Percentiles rank a stretch among this genome's conserved stretches.
Conservation (phyloP, 2,329 filamentous ascomycete species). For the Didymella exigua region DNA sequence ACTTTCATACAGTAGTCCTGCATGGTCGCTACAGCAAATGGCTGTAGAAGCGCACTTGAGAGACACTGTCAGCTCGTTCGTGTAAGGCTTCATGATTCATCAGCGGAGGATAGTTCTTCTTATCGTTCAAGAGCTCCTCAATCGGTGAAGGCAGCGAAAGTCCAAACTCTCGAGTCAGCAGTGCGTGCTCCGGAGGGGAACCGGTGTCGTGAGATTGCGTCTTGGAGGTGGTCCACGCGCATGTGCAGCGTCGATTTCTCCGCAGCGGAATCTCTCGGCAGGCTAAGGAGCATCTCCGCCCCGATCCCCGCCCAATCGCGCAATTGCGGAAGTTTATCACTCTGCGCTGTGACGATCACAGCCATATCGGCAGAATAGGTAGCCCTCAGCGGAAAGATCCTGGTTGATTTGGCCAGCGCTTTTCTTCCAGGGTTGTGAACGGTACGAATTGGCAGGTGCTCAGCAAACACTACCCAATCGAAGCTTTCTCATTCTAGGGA, state of each 20-base stretch:
- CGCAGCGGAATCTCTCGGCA: constrained; percentile 30
- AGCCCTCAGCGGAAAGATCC: constrained; percentile 3
- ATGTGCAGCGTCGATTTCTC: constrained; percentile 16
- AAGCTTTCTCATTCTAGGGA: constrained; percentile 2
- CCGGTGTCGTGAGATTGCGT: constrained; percentile 17
- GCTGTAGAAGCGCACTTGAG: constrained; percentile 23
- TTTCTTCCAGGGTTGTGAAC: constrained; percentile 2
- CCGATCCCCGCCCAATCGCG: constrained; percentile 22
- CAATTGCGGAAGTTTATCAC: constrained; percentile 14
- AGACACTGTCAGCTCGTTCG: constrained; percentile 33
- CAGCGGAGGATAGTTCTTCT: constrained; percentile 12
- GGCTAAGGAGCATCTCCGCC: constrained; percentile 17
- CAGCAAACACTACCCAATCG: constrained; percentile 9
- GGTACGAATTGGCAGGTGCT: constrained; percentile 14
- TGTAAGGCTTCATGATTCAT: constrained; percentile 13
- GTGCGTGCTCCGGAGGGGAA: constrained; percentile 22
- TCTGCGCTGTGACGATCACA: constrained; percentile 16
- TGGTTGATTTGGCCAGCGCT: constrained; percentile 5
- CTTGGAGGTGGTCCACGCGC: not conserved
- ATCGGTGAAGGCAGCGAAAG: constrained; percentile 11
- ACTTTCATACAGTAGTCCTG: constrained; percentile 45
- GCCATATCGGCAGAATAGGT: constrained; percentile 13
- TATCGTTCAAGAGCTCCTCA: constrained; percentile 19
- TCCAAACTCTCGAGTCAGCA: constrained; percentile 13
- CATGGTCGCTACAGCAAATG: constrained; percentile 38